phyloP scores from a whole-genome alignment of 768 basidiomycete genomes.

The Inosperma sp. region DNA sequence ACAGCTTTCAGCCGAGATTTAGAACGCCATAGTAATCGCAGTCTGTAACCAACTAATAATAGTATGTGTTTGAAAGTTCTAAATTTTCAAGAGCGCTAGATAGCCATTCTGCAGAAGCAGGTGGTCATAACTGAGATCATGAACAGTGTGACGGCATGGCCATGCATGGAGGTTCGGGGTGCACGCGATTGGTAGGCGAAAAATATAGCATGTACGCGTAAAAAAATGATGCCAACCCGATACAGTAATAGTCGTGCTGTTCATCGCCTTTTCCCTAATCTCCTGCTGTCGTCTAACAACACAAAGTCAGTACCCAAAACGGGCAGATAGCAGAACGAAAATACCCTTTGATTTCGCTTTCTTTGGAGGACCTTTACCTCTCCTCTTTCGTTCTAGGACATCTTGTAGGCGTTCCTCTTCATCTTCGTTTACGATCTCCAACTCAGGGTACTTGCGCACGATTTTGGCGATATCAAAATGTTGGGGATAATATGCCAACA shows the following conservation, averaged over 20 bases:
- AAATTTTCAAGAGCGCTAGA: no score
- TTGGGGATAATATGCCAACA: slow-evolving; percentile 78
- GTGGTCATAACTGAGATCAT: no score
- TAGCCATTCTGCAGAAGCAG: no score
- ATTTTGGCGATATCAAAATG: slow-evolving; percentile 52
- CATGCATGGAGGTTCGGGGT: no score
- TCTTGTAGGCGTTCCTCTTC: slow-evolving; percentile 69
- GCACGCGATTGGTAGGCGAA: background rate
- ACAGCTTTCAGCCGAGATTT: no score
- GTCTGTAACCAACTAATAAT: no score
- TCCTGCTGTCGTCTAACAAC: slow-evolving; percentile 25
- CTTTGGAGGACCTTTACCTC: slow-evolving; percentile 81
- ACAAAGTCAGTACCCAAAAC: background rate
- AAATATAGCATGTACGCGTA: background rate
- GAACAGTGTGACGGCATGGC: no score
- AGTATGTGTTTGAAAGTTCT: no score
- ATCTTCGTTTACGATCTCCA: slow-evolving; percentile 58
- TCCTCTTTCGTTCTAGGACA: slow-evolving; percentile 58
- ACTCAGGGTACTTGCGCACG: slow-evolving; percentile 47
- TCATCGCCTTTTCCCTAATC: slow-evolving; percentile 28
- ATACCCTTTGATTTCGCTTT: slow-evolving; percentile 69
- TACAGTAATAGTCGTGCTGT: background rate
- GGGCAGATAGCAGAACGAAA: slow-evolving; percentile 19
- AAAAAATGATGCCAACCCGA: background rate
- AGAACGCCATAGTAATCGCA: no score